These are phyloP conservation scores for Barnettozyma wickerhamii DNA, from an alignment of 805 yeast genomes.

Conservation along the genomic window DNA sequence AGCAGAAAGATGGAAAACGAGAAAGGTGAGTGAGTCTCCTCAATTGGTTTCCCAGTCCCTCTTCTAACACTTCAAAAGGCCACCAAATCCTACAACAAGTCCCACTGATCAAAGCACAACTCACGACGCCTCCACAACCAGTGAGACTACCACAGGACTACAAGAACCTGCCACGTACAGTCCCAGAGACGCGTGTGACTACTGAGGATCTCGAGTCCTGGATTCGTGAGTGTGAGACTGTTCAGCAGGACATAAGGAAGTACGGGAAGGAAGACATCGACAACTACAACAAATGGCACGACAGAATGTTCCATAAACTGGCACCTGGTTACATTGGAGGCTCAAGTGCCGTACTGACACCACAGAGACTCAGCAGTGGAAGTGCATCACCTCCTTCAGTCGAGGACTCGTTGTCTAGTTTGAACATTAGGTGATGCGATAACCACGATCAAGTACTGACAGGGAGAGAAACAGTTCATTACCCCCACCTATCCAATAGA, in stretches of 20 bases:
- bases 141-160: slow-evolving; percentile 49
- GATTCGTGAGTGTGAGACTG: slow-evolving; percentile 28
- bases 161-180: slow-evolving; percentile 30
- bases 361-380: slow-evolving; percentile 12
- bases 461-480: no score
- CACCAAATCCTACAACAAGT: slow-evolving; percentile 48
- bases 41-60: no score
- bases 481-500: no score
- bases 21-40: slow-evolving; percentile 8
- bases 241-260: slow-evolving; percentile 22
- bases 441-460: no score
- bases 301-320: slow-evolving; percentile 24
- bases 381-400: slow-evolving; percentile 3
- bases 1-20: slow-evolving; percentile 14
- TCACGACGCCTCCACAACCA: slow-evolving; percentile 49
- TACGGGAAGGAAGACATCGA: slow-evolving; percentile 25
- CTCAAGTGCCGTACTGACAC: slow-evolving; percentile 14
- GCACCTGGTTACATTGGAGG: slow-evolving; percentile 42
- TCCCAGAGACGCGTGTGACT: slow-evolving; percentile 30
- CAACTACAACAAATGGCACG: slow-evolving; percentile 31
- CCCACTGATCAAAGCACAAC: slow-evolving; percentile 52
- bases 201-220: slow-evolving; percentile 29
- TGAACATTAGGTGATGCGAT: slow-evolving; percentile 9
- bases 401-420: slow-evolving; percentile 19
- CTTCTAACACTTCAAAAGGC: slow-evolving; percentile 25